These are phyloP conservation scores for Schizothecium vesticola DNA, from an alignment of 495 filamentous ascomycete species.

Conservation along the genomic window DNA sequence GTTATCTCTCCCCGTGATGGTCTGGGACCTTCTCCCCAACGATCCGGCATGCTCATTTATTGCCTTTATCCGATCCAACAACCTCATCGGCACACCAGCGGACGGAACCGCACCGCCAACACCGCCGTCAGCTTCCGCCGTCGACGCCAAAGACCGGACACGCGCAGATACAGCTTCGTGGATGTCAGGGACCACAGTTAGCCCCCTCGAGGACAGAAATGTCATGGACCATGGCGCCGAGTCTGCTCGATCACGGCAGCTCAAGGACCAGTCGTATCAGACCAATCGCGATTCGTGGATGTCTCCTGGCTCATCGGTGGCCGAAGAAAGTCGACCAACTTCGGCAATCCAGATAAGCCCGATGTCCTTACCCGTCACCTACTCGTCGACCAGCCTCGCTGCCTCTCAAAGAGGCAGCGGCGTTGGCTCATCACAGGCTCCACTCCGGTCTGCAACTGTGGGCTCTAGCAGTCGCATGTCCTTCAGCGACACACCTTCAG, in stretches of 20 bases:
- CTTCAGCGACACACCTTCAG: conserved; percentile 17
- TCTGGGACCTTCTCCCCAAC: conserved; percentile 50
- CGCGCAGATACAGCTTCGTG: conserved; percentile 26
- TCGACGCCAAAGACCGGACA: not conserved
- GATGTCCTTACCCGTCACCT: not conserved
- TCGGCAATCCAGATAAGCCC: not conserved
- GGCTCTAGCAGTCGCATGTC: not conserved
- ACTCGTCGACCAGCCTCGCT: conserved; percentile 6
- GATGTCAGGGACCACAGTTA: conserved; percentile 25
- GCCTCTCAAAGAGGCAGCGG: conserved; percentile 10
- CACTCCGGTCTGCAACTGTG: conserved; percentile 10
- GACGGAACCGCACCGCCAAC: not conserved
- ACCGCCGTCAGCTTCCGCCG: not conserved
- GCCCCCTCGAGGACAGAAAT: conserved; percentile 13
- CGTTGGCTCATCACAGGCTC: conserved; percentile 14
- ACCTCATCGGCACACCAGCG: conserved; percentile 21
- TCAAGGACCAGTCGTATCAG: conserved; percentile 5
- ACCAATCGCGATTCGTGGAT: conserved; percentile 6
- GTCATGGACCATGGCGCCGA: not conserved
- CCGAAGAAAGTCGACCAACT: not conserved
- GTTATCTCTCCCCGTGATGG: conserved; percentile 45
- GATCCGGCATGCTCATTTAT: conserved; percentile 48
- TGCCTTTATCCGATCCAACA: conserved; percentile 47
- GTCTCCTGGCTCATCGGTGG: not conserved
- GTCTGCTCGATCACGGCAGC: not conserved